Evolutionary conservation across 2,329 filamentous ascomycete genomes (phyloP), one percentile per base, ranked within the genome.

Genomic region (Xylaria sp.): DNA sequence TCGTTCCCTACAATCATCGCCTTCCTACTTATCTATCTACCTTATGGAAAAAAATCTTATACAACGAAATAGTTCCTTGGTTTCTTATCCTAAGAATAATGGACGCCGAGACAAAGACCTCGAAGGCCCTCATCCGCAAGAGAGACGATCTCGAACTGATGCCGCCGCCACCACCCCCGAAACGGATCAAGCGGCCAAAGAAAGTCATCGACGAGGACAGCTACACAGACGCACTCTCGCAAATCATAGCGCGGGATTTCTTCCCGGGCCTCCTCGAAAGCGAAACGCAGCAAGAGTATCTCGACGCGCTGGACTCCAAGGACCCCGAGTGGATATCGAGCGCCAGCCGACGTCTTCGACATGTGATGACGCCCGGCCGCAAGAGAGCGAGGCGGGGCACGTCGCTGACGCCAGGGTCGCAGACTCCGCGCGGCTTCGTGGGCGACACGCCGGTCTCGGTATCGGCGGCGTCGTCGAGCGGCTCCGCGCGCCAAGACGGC

Each of bases 241-340:
- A 96, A 73, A 98, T 99, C 76, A 97, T 99, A 69, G 93, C 93
- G 10, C 90, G 96, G 71, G 96, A 99, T 83, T 99, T 97, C 83
- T 99, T 98, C 75, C 96, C 96, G 0, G 96, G 95, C 0, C 85
- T 99, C 0, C 82, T 94, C 4, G 94, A 98, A 77, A 90, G 90
- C 15, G 90, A 97, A 73, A 91, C 90, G 0, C 94, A 97, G 78
- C 90, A 94, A 77, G 96, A 99, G 74, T 98, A 97, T 73, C 84
- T 99, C 33, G 91, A 96, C 75, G 96, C 96, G 0, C 81, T 98
- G 9, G 94, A 97, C 9, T 97, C 94, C 17, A 91, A 91, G 65
- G 90, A 99, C 79, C 82, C 86, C 57, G 86, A 87, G 72, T 98
- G 96, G 95, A 97, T 98, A 69, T 86, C 89, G 17, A 93, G 90